Conservation (phyloP, 192 early-diverging fungal genomes). For the Backusella australiensis region DNA sequence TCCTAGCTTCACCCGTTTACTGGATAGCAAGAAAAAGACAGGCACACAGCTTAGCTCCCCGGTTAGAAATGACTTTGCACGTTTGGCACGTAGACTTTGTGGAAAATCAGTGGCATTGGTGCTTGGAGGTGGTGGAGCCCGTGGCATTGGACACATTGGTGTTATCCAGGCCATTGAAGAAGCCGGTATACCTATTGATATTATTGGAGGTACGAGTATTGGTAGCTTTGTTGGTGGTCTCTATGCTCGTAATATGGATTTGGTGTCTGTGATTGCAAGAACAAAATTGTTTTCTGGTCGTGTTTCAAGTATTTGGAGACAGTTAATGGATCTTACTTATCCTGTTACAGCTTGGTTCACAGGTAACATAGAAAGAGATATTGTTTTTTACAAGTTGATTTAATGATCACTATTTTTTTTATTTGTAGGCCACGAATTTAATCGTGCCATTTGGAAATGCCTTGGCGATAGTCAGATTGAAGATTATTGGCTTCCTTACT, state of each 20-base stretch:
- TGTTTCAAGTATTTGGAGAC: conserved; percentile 83
- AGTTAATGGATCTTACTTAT: conserved; percentile 92
- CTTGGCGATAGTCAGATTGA: conserved; percentile 93
- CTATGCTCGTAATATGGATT: conserved; percentile 86
- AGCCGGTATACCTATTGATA: conserved; percentile 96
- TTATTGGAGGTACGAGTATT: conserved; percentile 97
- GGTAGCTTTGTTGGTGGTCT: conserved; percentile 95
- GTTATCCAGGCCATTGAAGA: conserved; percentile 94
- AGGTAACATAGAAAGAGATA: conserved; percentile 36
- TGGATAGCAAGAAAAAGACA: conserved; percentile 26
- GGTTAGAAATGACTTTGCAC: conserved; percentile 46
- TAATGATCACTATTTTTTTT: not conserved
- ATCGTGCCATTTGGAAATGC: conserved; percentile 94
- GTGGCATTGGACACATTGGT: conserved; percentile 92
- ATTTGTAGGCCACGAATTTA: conserved; percentile 83
- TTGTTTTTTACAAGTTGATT: not conserved
- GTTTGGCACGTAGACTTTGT: conserved; percentile 89
- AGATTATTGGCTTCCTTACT: conserved; percentile 97
- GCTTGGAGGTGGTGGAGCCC: conserved; percentile 94
- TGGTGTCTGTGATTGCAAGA: conserved; percentile 83
- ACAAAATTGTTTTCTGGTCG: conserved; percentile 80
- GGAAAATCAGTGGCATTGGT: conserved; percentile 92
- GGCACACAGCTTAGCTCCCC: not conserved
- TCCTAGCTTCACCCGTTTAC: conserved; percentile 35
- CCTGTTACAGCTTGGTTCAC: conserved; percentile 90